A percentile compares a stretch with the other conserved stretches of the same genome.
These are phyloP conservation scores for Closterium sp. DNA, from an alignment of 139 green algal genomes.

Conservation along the genomic window DNA sequence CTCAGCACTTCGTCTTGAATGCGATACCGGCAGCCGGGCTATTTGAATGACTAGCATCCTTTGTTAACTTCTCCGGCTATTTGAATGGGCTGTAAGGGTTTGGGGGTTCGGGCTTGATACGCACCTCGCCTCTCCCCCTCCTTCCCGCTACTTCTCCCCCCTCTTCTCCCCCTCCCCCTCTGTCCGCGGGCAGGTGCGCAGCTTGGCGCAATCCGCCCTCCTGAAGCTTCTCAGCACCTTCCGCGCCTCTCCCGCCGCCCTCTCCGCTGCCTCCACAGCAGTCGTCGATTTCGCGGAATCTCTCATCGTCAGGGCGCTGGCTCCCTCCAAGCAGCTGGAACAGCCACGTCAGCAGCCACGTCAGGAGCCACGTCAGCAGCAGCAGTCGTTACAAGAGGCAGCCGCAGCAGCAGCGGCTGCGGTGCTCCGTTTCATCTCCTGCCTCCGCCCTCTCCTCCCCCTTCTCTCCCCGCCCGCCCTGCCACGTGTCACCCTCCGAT, in stretches of 20 bases:
- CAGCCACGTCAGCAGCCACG: neutral
- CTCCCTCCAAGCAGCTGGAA: neutral
- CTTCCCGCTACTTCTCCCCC: neutral
- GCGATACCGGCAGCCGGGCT: too few species aligned
- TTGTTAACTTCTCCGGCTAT: too few species aligned
- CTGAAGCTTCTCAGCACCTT: constrained; percentile 9
- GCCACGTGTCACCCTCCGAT: neutral
- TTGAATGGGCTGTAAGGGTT: neutral
- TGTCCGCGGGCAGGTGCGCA: constrained; percentile 24
- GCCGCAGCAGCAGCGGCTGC: neutral
- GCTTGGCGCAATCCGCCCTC: constrained; percentile 19
- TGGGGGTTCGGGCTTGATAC: neutral
- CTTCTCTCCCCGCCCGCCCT: constrained; percentile 14
- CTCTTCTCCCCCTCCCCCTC: neutral
- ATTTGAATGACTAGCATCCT: too few species aligned
- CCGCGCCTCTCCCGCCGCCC: neutral
- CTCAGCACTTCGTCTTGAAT: too few species aligned
- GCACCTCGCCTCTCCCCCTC: neutral
- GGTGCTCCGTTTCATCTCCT: constrained; percentile 27
- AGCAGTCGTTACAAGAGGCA: neutral
- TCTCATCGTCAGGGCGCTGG: constrained; percentile 10
- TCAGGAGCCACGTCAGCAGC: neutral
- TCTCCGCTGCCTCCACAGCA: constrained; percentile 11
- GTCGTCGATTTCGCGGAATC: constrained; percentile 22
- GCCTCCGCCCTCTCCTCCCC: constrained; percentile 27